Base-by-base conservation (phyloP, 163 green algal species). In the Volvox carteri region DNA sequence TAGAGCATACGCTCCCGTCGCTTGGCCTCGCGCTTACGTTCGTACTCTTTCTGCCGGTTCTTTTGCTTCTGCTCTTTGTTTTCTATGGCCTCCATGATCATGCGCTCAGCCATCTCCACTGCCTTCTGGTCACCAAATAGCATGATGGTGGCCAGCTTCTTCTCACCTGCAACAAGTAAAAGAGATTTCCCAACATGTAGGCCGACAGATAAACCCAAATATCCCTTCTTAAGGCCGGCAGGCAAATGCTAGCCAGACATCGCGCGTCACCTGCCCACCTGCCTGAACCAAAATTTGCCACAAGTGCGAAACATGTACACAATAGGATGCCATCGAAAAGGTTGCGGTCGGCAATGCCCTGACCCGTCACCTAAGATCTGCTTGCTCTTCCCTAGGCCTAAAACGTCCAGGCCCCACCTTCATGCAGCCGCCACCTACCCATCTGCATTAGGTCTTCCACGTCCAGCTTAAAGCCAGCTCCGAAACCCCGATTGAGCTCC, bases 21-120 rank as follows among this genome's bases (percentile, higher is more conserved):
- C 92, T 96, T 94, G 87, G 95, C 86, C 30, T 97, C 96, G 58
- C 93, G 92, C 93, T 98, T 98, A 54, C 92, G 94, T 46, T 98
- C 96, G 87, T 99, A 99, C 91, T 98, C 92, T 92, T 96, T 96
- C 33, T 95, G 85, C 44, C 96, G 93, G 92, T 99, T 97, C 94
- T 98, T 97, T n/a, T 79, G 28, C 91, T 98, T 98, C 90, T 98
- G 96, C 88, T 97, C 95, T 90, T 92, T 95, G 90, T 98, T 98
- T 18, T 97, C 95, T 2, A 98, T 91, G 5, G 95, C 96, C 86
- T 91, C 90, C 67, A 86, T 78, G 50, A 98, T 98, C 93, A 98
- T 95, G 1, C 89, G 91, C 60, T 94, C 85, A 1, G 96, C 96
- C 23, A 85, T 90, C 60, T 96, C 93, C 37, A 95, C 93, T 60